phyloP scores from a whole-genome alignment of 495 filamentous ascomycete genomes.

The Podospora pseudocomata region DNA sequence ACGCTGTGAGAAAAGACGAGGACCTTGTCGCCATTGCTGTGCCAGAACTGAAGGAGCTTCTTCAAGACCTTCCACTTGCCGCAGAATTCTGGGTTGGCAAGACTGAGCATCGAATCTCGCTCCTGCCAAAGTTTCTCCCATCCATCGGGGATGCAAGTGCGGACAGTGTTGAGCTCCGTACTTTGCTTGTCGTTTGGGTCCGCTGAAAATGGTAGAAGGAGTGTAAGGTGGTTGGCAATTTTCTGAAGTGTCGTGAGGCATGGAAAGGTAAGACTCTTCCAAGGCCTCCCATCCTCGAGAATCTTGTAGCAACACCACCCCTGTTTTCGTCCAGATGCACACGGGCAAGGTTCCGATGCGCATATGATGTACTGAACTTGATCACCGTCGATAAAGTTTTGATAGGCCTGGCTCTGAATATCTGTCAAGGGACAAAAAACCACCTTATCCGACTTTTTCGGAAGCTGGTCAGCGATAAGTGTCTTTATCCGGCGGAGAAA shows the following conservation, averaged over 20 bases:
- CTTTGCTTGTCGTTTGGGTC: slow-evolving; percentile 74
- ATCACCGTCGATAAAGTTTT: slow-evolving; percentile 70
- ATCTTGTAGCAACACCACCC: slow-evolving; percentile 77
- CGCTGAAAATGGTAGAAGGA: slow-evolving; percentile 69
- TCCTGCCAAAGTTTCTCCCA: slow-evolving; percentile 75
- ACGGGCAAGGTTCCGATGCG: slow-evolving; percentile 65
- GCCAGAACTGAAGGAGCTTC: slow-evolving; percentile 86
- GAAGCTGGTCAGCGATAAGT: slow-evolving; percentile 89
- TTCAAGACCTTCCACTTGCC: slow-evolving; percentile 94
- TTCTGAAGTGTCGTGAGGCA: slow-evolving; percentile 77
- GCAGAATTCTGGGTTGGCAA: slow-evolving; percentile 87
- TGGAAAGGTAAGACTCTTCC: slow-evolving; percentile 85
- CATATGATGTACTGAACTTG: slow-evolving; percentile 65
- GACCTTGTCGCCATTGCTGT: slow-evolving; percentile 86
- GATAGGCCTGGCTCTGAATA: slow-evolving; percentile 80
- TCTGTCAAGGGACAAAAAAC: slow-evolving; percentile 91
- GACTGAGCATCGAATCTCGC: slow-evolving; percentile 75
- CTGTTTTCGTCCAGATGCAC: slow-evolving; percentile 62
- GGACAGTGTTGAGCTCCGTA: slow-evolving; percentile 72
- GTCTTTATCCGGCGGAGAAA: slow-evolving; percentile 93
- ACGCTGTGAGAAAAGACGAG: slow-evolving; percentile 90
- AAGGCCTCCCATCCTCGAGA: slow-evolving; percentile 58
- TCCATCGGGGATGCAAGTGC: slow-evolving; percentile 67
- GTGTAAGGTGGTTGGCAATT: slow-evolving; percentile 85
- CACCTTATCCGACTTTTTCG: slow-evolving; percentile 89